Conservation (phyloP, 306 rosid species). For the Quercus engelmannii region DNA sequence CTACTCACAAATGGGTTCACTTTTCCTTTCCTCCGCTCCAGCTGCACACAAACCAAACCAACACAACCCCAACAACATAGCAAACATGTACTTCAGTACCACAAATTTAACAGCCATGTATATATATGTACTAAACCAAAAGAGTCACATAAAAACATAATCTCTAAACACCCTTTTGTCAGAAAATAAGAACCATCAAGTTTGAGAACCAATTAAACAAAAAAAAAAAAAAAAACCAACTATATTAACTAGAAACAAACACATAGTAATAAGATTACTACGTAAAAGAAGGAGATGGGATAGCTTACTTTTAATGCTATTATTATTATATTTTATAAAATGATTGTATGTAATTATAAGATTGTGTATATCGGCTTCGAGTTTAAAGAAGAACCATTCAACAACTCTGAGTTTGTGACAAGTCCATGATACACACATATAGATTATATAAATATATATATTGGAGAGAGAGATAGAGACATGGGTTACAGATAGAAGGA, state of each 20-base stretch:
- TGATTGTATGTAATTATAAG: not conserved
- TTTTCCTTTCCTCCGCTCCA: conserved; percentile 49
- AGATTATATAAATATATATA: not conserved
- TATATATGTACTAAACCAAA: not conserved
- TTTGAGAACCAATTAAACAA: not conserved
- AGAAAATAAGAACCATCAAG: not conserved
- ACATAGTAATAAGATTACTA: not conserved
- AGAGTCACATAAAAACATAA: not conserved
- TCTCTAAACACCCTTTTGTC: not conserved
- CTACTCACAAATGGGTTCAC: conserved; percentile 41
- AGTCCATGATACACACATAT: conserved; percentile 13
- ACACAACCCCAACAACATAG: conserved; percentile 13
- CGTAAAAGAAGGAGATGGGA: not conserved
- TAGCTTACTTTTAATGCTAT: conserved; percentile 15
- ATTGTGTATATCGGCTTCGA: conserved; percentile 16
- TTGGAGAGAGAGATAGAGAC: not conserved
- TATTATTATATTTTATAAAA: not conserved
- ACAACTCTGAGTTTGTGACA: conserved; percentile 12
- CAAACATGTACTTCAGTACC: not conserved
- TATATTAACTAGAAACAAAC: not conserved
- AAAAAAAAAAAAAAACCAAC: not conserved
- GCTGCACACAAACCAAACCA: conserved; percentile 29
- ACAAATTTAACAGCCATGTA: not conserved
- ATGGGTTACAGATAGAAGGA: conserved; percentile 13
- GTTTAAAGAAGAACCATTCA: conserved; percentile 4